Base-by-base conservation (phyloP, 768 basidiomycete species). In the Gelatoporia subvermispora region DNA sequence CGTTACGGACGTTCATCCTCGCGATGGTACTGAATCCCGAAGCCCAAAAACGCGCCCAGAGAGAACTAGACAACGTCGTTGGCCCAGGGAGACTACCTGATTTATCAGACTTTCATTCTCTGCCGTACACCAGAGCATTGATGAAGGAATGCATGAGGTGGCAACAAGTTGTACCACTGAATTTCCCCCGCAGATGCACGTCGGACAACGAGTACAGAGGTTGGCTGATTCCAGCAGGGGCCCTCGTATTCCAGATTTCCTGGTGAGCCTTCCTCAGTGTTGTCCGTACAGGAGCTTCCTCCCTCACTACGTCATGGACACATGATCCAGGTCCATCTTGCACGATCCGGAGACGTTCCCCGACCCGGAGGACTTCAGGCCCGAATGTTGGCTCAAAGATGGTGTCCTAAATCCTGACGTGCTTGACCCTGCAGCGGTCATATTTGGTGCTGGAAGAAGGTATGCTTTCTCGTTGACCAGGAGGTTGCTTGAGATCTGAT, bases 1-100 rank as follows among this genome's bases (percentile, higher is more conserved):
- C 28, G 28, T 7, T 31, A 31, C 28, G 5, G 5, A 7, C 28
- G 7, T 31, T 31, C 28, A 59, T 59, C 42, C 61, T 59, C 9
- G 67, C 67, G 5, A 73, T 74, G 69, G 42, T 66, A 3, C 61
- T 59, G 18, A 59, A 67, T 31, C 73, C 69, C 2, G 62, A 66
- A 2, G 62, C 62, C n/a, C 72, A 72, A 48, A 47, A 43, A 1
- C 67, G 63, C 20, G 71, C 71, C 0, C 72, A 74, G 34, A 61
- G 58, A 39, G 72, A 72, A 48, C 63, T 74, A 20, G 53, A 53
- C 5, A 62, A 65, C 2, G 57, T 67, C 18, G 38, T 70, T n/a
- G 68, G 68, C 16, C 38, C 46, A 2, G 60, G 52, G 17, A 59
- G 68, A 21, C 67, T 87, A 28, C 87, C 87, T 2, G 69, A 66